phyloP scores from a whole-genome alignment of 495 filamentous ascomycete genomes.

The Tuber melanosporum region DNA sequence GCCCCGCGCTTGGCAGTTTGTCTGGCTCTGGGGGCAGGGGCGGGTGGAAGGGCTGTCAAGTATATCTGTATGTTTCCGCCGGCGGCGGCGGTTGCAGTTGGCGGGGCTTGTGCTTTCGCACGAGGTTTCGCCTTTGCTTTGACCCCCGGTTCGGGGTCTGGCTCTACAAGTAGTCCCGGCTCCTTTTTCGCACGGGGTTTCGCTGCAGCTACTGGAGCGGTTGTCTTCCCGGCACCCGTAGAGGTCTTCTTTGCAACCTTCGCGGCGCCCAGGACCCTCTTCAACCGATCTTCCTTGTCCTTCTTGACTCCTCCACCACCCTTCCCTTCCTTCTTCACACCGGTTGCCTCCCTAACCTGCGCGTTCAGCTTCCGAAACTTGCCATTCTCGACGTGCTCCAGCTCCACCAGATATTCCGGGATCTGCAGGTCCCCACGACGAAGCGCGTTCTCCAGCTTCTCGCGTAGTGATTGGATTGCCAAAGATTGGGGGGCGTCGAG shows the following conservation, averaged over 20 bases:
- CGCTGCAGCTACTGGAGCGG: background rate
- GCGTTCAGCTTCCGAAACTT: constrained; percentile 30
- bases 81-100: background rate
- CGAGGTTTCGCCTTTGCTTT: background rate
- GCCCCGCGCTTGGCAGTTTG: background rate
- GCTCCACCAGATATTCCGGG: constrained; percentile 13
- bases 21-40: background rate
- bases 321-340: background rate
- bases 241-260: constrained; percentile 9
- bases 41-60: background rate
- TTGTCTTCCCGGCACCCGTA: background rate
- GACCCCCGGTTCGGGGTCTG: background rate
- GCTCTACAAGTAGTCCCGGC: background rate
- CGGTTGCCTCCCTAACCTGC: constrained; percentile 22
- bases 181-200: background rate
- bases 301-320: constrained; percentile 7
- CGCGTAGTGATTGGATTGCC: constrained; percentile 14
- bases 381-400: constrained; percentile 22
- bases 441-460: constrained; percentile 9
- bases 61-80: background rate
- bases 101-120: background rate
- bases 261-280: background rate
- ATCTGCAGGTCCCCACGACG: constrained; percentile 10
- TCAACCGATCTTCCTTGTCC: constrained; percentile 9
- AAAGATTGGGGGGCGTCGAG: constrained; percentile 14